These are phyloP conservation scores for Botryotinia narcissicola DNA, from an alignment of 2,329 filamentous ascomycete species.

Conservation along the genomic window DNA sequence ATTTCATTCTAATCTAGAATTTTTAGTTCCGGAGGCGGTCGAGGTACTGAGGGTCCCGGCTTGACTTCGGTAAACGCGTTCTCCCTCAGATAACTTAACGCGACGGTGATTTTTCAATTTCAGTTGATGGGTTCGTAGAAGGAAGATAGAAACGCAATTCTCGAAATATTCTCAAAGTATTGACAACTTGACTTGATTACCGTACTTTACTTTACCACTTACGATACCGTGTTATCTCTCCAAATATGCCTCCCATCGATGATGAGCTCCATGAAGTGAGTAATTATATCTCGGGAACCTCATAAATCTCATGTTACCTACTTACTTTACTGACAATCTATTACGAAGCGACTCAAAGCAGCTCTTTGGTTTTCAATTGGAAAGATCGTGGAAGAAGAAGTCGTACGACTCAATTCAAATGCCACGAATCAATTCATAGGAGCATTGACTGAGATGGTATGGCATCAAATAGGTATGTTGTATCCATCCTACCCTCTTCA, in stretches of 20 bases:
- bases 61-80: conserved; percentile 14
- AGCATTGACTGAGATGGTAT: conserved; percentile 80
- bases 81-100: not conserved
- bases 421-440: conserved; percentile 91
- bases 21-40: not conserved
- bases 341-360: conserved; percentile 70
- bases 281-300: not conserved
- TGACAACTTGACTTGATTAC: not conserved
- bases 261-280: conserved; percentile 29
- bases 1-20: not conserved
- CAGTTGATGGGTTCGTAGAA: not conserved
- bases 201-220: not conserved
- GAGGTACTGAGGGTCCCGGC: not conserved
- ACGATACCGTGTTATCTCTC: conserved; percentile 6
- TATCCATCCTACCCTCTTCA: not conserved
- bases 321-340: not conserved
- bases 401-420: conserved; percentile 69
- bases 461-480: conserved; percentile 73
- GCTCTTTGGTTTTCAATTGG: conserved; percentile 82
- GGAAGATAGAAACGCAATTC: not conserved
- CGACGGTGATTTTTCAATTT: conserved; percentile 1
- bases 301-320: not conserved
- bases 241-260: conserved; percentile 31
- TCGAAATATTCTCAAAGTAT: not conserved
- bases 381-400: conserved; percentile 85